Percentiles rank a stretch among this genome's conserved stretches.
phyloP scores from a whole-genome alignment of 2,329 filamentous ascomycete species.

The Neonectria hederae region DNA sequence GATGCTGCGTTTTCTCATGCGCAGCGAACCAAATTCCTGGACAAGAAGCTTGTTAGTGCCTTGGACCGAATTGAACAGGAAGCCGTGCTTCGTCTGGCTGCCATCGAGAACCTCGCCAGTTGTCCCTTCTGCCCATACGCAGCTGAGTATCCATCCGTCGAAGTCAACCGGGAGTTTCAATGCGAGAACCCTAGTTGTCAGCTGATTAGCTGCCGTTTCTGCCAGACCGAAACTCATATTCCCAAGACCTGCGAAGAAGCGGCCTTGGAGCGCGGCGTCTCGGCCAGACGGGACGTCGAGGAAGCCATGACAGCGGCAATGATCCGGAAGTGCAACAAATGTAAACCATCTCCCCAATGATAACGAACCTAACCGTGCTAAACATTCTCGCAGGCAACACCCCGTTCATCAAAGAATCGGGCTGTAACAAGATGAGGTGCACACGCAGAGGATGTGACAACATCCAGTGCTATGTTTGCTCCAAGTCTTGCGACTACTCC shows the following conservation, averaged over 20 bases:
- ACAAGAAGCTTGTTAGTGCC: slow-evolving; percentile 65
- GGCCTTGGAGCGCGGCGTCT: slow-evolving; percentile 66
- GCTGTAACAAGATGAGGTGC: slow-evolving; percentile 88
- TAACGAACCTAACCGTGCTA: slow-evolving; percentile 31
- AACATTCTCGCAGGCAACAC: slow-evolving; percentile 59
- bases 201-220: slow-evolving; percentile 73
- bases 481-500: slow-evolving; percentile 69
- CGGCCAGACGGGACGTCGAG: slow-evolving; percentile 74
- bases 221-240: slow-evolving; percentile 74
- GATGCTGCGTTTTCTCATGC: slow-evolving; percentile 64
- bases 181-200: slow-evolving; percentile 74
- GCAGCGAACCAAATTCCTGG: slow-evolving; percentile 67
- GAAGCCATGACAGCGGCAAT: slow-evolving; percentile 86
- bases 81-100: slow-evolving; percentile 73
- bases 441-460: slow-evolving; percentile 61
- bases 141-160: slow-evolving; percentile 74
- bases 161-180: slow-evolving; percentile 76
- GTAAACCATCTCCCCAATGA: slow-evolving; percentile 45
- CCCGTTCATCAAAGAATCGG: slow-evolving; percentile 80
- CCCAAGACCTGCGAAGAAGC: slow-evolving; percentile 77
- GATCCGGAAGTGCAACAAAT: slow-evolving; percentile 78
- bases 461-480: slow-evolving; percentile 76
- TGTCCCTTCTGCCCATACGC: slow-evolving; percentile 88
- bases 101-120: slow-evolving; percentile 75
- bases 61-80: slow-evolving; percentile 78